These are phyloP conservation scores for Sarocladiaceae sp. DNA, from an alignment of 2,329 filamentous ascomycete genomes.

Conservation along the genomic window DNA sequence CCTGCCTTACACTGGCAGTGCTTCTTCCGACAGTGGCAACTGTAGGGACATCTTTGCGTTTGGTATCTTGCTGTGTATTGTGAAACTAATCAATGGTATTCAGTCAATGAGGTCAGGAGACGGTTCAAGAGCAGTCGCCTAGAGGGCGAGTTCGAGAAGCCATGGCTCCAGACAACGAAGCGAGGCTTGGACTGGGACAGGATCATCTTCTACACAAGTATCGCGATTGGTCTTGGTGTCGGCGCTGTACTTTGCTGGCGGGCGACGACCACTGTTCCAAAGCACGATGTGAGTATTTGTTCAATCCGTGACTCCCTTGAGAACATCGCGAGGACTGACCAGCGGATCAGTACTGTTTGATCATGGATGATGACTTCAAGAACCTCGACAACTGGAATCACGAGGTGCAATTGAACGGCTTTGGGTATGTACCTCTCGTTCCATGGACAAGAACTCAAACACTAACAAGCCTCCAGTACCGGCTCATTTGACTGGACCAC, in stretches of 20 bases:
- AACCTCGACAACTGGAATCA: conserved; percentile 43
- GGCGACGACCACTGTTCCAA: conserved; percentile 19
- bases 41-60: no score
- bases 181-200: conserved; percentile 21
- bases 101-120: no score
- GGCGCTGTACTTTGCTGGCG: conserved; percentile 2
- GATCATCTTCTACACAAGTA: conserved; percentile 21
- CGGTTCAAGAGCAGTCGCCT: conserved; percentile 31
- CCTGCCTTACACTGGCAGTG: no score
- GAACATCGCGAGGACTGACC: no score
- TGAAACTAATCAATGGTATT: no score
- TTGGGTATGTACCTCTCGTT: conserved; percentile 1
- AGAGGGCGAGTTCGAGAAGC: conserved; percentile 30
- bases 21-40: no score
- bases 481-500: conserved; percentile 55
- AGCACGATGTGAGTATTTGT: conserved; percentile 31
- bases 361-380: conserved; percentile 46
- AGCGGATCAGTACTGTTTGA: conserved; percentile 48
- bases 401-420: conserved; percentile 40
- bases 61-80: no score
- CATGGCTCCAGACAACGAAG: conserved; percentile 26
- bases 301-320: no score
- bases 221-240: conserved; percentile 18
- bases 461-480: not conserved
- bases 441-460: not conserved